These are phyloP conservation scores for Calonectria pauciramosa DNA, from an alignment of 2,329 filamentous ascomycete genomes.

Conservation along the genomic window DNA sequence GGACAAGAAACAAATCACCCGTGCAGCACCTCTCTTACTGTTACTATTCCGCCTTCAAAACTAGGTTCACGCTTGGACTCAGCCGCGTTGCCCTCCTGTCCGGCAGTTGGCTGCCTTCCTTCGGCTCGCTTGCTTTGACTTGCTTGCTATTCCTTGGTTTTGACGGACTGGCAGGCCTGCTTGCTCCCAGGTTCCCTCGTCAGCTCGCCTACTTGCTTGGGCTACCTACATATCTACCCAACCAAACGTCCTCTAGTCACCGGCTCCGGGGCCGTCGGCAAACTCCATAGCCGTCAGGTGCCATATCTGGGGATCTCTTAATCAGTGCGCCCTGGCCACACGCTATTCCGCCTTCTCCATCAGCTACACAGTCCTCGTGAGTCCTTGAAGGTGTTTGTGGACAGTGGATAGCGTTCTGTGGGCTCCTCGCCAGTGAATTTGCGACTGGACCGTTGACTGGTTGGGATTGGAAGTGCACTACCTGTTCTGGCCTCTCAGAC, in stretches of 20 bases:
- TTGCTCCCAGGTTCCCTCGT: not conserved
- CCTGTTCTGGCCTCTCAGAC: slow-evolving; percentile 10
- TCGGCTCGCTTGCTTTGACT: not conserved
- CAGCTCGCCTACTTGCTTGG: not conserved
- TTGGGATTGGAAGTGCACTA: slow-evolving; percentile 6
- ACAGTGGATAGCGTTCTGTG: not conserved
- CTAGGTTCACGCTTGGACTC: not conserved
- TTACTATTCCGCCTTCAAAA: not conserved
- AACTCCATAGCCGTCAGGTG: not conserved
- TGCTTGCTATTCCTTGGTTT: not conserved
- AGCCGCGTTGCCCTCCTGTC: not conserved
- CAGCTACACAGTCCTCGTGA: not conserved
- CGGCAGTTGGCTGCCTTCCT: not conserved
- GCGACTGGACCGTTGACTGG: not conserved
- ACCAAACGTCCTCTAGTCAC: not conserved
- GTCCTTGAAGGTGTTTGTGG: not conserved
- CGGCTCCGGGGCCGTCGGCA: not conserved
- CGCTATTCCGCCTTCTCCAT: not conserved
- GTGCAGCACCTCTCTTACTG: not conserved
- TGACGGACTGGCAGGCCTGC: not conserved
- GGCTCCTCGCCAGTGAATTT: slow-evolving; percentile 1
- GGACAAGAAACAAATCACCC: not conserved
- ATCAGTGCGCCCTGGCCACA: not conserved
- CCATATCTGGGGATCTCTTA: not conserved
- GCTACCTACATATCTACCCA: not conserved